Conservation (phyloP, 1,284 basidiomycete species). For the Cryptococcus sp. region DNA sequence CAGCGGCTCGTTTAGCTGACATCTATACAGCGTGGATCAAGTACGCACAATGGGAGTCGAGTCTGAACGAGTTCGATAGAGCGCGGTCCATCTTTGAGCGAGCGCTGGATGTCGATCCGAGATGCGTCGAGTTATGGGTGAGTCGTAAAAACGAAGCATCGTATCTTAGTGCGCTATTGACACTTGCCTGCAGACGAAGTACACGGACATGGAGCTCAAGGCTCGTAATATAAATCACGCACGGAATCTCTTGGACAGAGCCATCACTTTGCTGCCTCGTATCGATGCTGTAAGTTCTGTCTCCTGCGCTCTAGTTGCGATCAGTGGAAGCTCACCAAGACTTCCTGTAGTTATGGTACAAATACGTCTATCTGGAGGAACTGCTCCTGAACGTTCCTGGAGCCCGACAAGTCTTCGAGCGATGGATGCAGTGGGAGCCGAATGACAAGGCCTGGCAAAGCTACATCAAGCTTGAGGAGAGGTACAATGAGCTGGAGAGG, state of each 20-base stretch:
- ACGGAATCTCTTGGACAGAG: conserved; percentile 94
- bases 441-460: conserved; percentile 99
- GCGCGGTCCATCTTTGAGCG: conserved; percentile 93
- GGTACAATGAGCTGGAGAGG: conserved; percentile 88
- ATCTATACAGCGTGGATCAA: conserved; percentile 58
- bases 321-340: conserved; percentile 2
- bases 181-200: conserved; percentile 61
- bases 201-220: conserved; percentile 98
- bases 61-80: conserved; percentile 91
- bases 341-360: conserved; percentile 81
- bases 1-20: not conserved
- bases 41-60: conserved; percentile 76
- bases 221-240: conserved; percentile 95
- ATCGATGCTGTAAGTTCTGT: conserved; percentile 62
- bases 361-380: conserved; percentile 98
- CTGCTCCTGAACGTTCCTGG: conserved; percentile 93
- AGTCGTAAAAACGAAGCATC: not conserved
- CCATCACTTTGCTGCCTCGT: conserved; percentile 91
- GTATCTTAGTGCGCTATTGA: not conserved
- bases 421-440: conserved; percentile 99
- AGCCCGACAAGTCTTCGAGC: conserved; percentile 94
- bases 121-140: conserved; percentile 82
- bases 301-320: conserved; percentile 10
- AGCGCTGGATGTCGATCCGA: conserved; percentile 90
- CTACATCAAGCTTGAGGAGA: conserved; percentile 94